Evolutionary conservation across 257 asterid genomes (phyloP).

Genomic region (Vinca minor): DNA sequence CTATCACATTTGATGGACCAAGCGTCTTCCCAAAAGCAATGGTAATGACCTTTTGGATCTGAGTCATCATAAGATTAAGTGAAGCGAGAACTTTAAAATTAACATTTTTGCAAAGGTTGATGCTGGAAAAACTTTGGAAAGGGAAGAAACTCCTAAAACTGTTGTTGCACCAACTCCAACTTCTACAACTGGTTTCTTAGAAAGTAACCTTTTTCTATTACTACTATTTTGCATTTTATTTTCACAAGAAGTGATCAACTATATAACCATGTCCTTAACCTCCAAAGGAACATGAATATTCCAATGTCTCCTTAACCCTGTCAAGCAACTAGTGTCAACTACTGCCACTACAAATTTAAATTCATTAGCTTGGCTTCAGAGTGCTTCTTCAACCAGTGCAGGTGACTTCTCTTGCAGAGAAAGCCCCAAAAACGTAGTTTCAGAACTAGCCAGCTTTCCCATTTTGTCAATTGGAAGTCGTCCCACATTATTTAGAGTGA

Average conservation of each 20-base stretch:
- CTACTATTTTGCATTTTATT: constrained; percentile 19
- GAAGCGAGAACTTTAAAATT: constrained; percentile 57
- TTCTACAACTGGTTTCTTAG: constrained; percentile 73
- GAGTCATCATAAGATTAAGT: constrained; percentile 46
- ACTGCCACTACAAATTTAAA: constrained; percentile 68
- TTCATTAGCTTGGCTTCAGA: constrained; percentile 57
- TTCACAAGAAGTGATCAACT: constrained; percentile 37
- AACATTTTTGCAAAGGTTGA: constrained; percentile 60
- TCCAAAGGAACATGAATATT: constrained; percentile 47
- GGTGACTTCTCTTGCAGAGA: constrained; percentile 63
- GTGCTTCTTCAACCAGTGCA: constrained; percentile 74
- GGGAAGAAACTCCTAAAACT: constrained; percentile 68
- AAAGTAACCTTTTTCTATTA: constrained; percentile 40
- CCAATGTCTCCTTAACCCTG: constrained; percentile 85
- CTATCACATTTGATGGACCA: constrained; percentile 46
- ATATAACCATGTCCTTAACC: constrained; percentile 52
- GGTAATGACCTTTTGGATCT: constrained; percentile 55
- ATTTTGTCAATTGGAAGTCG: constrained; percentile 37
- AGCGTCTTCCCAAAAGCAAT: constrained; percentile 48
- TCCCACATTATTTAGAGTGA: constrained; percentile 68
- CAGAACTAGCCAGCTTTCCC: constrained; percentile 5
- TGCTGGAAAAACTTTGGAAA: constrained; percentile 69
- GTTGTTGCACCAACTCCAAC: constrained; percentile 97
- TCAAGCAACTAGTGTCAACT: constrained; percentile 68
- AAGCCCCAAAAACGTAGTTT: constrained; percentile 47